Base-by-base conservation (phyloP, 805 yeast species). In the Ogataea parapolymorpha region DNA sequence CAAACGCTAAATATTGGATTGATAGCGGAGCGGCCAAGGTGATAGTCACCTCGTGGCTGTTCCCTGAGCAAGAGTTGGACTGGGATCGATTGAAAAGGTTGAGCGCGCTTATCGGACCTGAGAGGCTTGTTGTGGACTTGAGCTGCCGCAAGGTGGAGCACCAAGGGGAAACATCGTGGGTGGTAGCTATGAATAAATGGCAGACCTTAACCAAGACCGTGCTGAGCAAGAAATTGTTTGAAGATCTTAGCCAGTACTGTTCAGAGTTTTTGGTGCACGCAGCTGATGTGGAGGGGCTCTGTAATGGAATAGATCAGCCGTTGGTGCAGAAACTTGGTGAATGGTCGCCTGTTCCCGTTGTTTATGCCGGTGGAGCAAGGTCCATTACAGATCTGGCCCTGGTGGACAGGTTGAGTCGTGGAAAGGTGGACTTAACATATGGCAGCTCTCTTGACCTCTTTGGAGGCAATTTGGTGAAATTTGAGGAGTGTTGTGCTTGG, bases 181-280 rank as follows among this genome's bases (percentile, higher is more conserved):
- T 83, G 26, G 99, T 93, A n/a, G 96, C 98, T 2, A 93, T 89
- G 80, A 90, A 93, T 65, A 85, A 89, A 63, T 93, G 99, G 99
- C 97, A 90, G 61, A 85, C 90, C 0, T 63, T 90, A 22, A 93
- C 99, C 0, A 72, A 73, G 28, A 72, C 80, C 32, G 73, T 66
- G 41, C 68, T 93, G 39, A 69, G 68, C 35, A 59, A 62, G 36
- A 75, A 73, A 18, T 74, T 84, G 20, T 74, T 93, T 44, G 58
- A 53, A 4, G 45, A 62, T 34, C 70, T 93, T 28, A 64, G 82
- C 7, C 41, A 68, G 35, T 86, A 82, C 63, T 87, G 97, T 54
- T 75, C 79, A 49, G 99, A 93, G 65, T 86, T 91, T 56, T 67
- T 93, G 39, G 82, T 93, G 13, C 99, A 93, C 66, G 99, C 99